Base-by-base conservation (phyloP, 305 asterid species). In the Fraxinus platypoda region DNA sequence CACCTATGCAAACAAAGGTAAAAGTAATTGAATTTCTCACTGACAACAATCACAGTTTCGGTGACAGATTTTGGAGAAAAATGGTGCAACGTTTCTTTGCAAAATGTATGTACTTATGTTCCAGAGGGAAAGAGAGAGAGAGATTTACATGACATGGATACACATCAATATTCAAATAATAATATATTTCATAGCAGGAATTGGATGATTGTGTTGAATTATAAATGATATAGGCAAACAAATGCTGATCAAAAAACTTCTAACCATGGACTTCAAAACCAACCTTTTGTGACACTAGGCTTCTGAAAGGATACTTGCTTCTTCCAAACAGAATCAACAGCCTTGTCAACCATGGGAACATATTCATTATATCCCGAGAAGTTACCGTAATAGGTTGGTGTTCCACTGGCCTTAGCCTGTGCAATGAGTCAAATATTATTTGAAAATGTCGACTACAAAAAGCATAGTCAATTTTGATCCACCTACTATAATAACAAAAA, bases 301-400 rank as follows among this genome's bases (percentile, higher is more conserved):
- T 89, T 94, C 74, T 86, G 91, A 76, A 89, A 84, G 80, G 94
- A 82, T 74, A 88, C 83, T 82, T 83, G 94, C 89, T 92, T 94
- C 90, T 96, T 96, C 97, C 93, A 96, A 71, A 91, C 94, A 81
- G 96, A 85, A 91, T 92, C 99, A 79, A 96, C 98, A 79, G 98
- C 98, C 89, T 96, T 96, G 88, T 96, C 99, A 35, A 96, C 99
- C 99, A 96, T 94, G 41, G 99, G 99, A 77, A 96, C 98, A 88
- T 92, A 94, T 84, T 96, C 99, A 52, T 94, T 98, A 84, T 94
- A 93, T 79, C 98, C 98, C 31, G 93, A 86, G 85, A 89, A 91
- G 82, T 87, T 90, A 75, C 90, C 88, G 21, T 83, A 78, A 82
- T 89, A 90, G 81, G 89, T 88, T 85, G 94, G 83, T 71, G 90